Evolutionary conservation across 2,329 filamentous ascomycete species (phyloP), one percentile per base, ranked within the genome.

Genomic region (Ophidiomyces ophidiicola): DNA sequence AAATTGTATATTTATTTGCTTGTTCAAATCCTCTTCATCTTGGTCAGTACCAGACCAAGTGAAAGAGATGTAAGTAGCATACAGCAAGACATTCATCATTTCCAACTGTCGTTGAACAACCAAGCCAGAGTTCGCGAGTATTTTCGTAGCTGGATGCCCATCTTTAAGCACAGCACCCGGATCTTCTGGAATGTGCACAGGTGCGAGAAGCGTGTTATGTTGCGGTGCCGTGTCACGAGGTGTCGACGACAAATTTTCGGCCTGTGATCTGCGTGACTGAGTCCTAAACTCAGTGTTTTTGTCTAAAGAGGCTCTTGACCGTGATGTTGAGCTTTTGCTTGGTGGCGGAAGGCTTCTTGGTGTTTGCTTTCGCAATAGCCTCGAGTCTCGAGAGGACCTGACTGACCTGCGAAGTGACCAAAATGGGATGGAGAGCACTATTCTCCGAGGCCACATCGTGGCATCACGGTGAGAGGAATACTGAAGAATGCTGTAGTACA

Each of bases 1-100:
- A 71, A 34, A 80, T 76, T 10, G 76, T 67, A 52, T 80, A 80
- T 53, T 68, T 68, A 50, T 79, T 79, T 8, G 76, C 74, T 53
- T 80, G 76, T 55, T 80, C 76, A 47, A 78, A 78, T 1, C 76
- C 75, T 44, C 62, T 64, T 17, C 6, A 6, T 24, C 10, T 30
- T 25, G 8, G 8, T 14, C 29, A 28, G 6, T 20, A 32, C 15
- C 12, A 5, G 15, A 25, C 8, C 6, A 18, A 4, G 18, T 32
- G n/a, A 28, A 20, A 20, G 2, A 17, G n/a, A 32, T 6, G 3
- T 7, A 7, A 4, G 21, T 6, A 24, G 20, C 12, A 55, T 42
- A 66, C 54, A 78, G 59, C 50, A 80, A 64, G 6, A 79, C 63
- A 54, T 78, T 79, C 71, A 78, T 76, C 61, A 78, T 68, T 51